Evolutionary conservation across 2,329 filamentous ascomycete genomes (phyloP).

Genomic region (Talaromyces pinophilus): DNA sequence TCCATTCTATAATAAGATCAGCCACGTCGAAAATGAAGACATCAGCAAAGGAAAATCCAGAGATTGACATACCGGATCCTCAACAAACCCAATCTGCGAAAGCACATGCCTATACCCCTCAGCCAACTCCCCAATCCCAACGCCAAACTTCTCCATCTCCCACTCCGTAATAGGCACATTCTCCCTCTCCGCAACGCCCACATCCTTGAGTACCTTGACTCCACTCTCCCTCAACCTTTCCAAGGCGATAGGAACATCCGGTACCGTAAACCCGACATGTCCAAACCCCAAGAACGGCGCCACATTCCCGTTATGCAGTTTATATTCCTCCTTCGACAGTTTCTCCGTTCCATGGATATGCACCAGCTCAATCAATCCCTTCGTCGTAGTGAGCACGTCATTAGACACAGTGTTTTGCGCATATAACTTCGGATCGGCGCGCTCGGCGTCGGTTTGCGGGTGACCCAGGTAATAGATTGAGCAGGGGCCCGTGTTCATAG

Average conservation of each 20-base stretch:
- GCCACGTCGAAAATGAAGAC: neutral
- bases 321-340: slow-evolving; percentile 25
- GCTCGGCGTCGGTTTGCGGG: slow-evolving; percentile 34
- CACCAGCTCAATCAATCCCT: slow-evolving; percentile 41
- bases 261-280: slow-evolving; percentile 44
- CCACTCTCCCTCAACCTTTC: slow-evolving; percentile 33
- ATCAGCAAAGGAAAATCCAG: neutral
- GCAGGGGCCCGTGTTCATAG: slow-evolving; percentile 43
- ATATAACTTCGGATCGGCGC: slow-evolving; percentile 33
- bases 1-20: slow-evolving; percentile 4
- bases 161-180: slow-evolving; percentile 37
- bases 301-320: slow-evolving; percentile 33
- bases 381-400: slow-evolving; percentile 32
- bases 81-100: slow-evolving; percentile 42
- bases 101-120: slow-evolving; percentile 38
- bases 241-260: slow-evolving; percentile 37
- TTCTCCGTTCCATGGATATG: slow-evolving; percentile 41
- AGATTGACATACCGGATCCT: slow-evolving; percentile 38
- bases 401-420: slow-evolving; percentile 32
- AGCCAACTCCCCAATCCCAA: slow-evolving; percentile 38
- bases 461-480: slow-evolving; percentile 46
- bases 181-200: slow-evolving; percentile 33
- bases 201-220: slow-evolving; percentile 40
- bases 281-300: slow-evolving; percentile 42
- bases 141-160: slow-evolving; percentile 34